A percentile compares a stretch with the other conserved stretches of the same genome.
Evolutionary conservation across 2,329 filamentous ascomycete genomes (phyloP).

Genomic region (Emergomyces orientalis): DNA sequence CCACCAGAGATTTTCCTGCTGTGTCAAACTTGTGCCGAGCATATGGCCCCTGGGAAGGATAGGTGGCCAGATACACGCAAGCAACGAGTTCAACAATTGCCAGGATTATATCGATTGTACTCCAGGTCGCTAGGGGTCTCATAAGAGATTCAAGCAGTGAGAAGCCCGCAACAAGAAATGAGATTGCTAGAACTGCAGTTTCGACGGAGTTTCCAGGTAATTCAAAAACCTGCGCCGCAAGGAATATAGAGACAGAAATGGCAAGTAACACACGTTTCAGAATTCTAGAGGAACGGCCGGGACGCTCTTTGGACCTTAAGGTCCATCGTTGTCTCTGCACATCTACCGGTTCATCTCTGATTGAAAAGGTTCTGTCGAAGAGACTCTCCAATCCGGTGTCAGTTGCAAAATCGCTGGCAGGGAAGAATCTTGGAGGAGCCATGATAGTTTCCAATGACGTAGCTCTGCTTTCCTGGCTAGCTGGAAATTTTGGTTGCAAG

Average conservation of each 20-base stretch:
- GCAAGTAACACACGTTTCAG: conserved; percentile 12
- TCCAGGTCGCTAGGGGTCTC: conserved; percentile 30
- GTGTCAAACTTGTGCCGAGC: conserved; percentile 30
- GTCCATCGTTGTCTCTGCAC: conserved; percentile 18
- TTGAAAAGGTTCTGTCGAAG: conserved; percentile 38
- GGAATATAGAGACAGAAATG: conserved; percentile 26
- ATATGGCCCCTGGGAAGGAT: conserved; percentile 24
- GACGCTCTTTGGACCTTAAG: not conserved
- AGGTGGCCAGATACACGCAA: conserved; percentile 31
- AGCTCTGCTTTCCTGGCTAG: conserved; percentile 14
- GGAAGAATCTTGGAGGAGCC: conserved; percentile 40
- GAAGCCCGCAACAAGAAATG: conserved; percentile 34
- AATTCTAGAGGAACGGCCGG: conserved; percentile 6
- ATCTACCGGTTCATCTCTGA: conserved; percentile 26
- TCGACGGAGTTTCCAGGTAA: conserved; percentile 33
- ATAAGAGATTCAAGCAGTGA: conserved; percentile 32
- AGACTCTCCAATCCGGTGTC: conserved; percentile 40
- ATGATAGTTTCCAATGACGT: conserved; percentile 26
- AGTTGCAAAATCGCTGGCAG: conserved; percentile 30
- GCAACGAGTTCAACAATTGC: conserved; percentile 31
- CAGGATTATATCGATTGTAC: conserved; percentile 31
- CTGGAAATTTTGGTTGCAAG: conserved; percentile 15
- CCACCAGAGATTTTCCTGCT: conserved; percentile 31
- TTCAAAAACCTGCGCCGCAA: conserved; percentile 25
- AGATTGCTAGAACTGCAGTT: conserved; percentile 30